Percentiles rank a stretch among this genome's conserved stretches.
phyloP scores from a whole-genome alignment of 805 yeast species.

The Zygosaccharomyces siamensis region DNA sequence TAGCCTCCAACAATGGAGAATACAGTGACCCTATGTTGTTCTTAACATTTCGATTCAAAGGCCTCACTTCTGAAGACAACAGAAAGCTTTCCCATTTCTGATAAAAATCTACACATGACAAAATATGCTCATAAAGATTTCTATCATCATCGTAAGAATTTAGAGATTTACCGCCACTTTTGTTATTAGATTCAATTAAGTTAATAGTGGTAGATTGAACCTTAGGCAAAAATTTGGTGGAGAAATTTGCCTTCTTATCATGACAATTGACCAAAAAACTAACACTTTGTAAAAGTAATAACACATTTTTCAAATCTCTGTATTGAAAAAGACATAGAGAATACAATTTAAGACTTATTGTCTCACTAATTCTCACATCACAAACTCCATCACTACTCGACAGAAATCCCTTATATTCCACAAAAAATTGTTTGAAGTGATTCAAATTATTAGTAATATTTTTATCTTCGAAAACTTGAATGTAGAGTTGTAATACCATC shows the following conservation, averaged over 20 bases:
- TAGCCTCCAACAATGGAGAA: constrained; percentile 3
- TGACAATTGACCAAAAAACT: constrained; percentile 33
- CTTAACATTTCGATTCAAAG: not conserved
- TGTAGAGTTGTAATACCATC: constrained; percentile 20
- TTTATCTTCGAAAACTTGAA: constrained; percentile 24
- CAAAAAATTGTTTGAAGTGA: constrained; percentile 27
- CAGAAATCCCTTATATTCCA: constrained; percentile 15
- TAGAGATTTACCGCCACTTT: constrained; percentile 7
- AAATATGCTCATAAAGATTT: constrained; percentile 17
- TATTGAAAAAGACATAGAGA: constrained; percentile 22
- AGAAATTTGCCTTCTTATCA: constrained; percentile 30
- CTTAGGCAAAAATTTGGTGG: constrained; percentile 30
- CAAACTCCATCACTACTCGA: constrained; percentile 4
- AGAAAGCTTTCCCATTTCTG: constrained; percentile 21
- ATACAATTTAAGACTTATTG: constrained; percentile 14
- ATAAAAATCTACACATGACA: constrained; percentile 23
- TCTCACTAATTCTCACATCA: constrained; percentile 12
- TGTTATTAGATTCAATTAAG: constrained; percentile 10
- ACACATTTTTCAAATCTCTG: constrained; percentile 26
- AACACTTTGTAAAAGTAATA: constrained; percentile 32
- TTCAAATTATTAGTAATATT: constrained; percentile 27
- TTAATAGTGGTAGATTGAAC: constrained; percentile 20
- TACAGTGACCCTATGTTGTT: not conserved
- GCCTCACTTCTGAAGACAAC: constrained; percentile 10
- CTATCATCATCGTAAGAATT: constrained; percentile 10